These are phyloP conservation scores for Pythium brassicae DNA, from an alignment of 352 stramenopile species.

Conservation along the genomic window DNA sequence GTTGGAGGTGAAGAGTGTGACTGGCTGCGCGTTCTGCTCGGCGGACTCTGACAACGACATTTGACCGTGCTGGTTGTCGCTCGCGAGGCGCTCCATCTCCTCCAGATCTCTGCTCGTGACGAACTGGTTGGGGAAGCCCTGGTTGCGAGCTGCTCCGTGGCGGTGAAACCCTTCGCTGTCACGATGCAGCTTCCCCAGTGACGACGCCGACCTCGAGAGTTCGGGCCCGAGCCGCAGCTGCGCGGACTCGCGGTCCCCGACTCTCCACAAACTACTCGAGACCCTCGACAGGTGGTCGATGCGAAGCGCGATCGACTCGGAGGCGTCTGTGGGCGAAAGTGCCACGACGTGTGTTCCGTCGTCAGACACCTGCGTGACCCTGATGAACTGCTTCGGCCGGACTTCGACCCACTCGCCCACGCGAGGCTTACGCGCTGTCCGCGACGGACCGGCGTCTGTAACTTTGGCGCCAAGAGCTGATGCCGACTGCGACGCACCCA, in stretches of 20 bases:
- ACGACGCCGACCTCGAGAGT: background rate
- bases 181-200: slow-evolving; percentile 44
- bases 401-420: slow-evolving; percentile 55
- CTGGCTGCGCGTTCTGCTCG: slow-evolving; percentile 9
- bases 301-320: slow-evolving; percentile 19
- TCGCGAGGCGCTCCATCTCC: slow-evolving; percentile 3
- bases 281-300: slow-evolving; percentile 25
- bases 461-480: background rate
- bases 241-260: slow-evolving; percentile 11
- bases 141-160: slow-evolving; percentile 41
- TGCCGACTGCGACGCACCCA: background rate
- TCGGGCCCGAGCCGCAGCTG: slow-evolving; percentile 1
- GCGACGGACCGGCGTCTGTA: background rate
- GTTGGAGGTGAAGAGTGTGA: slow-evolving; percentile 53
- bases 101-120: slow-evolving; percentile 23
- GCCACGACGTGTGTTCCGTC: slow-evolving; percentile 28
- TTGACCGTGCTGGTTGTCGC: slow-evolving; percentile 1
- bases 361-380: slow-evolving; percentile 31
- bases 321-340: slow-evolving; percentile 11
- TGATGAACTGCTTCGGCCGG: slow-evolving; percentile 35
- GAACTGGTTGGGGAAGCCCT: slow-evolving; percentile 53
- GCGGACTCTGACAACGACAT: background rate
- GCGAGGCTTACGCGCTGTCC: slow-evolving; percentile 20
- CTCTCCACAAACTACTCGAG: slow-evolving; percentile 38
- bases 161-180: slow-evolving; percentile 48